Evolutionary conservation across 1,139 yeast species (phyloP).

Genomic region (Pichia sp.): DNA sequence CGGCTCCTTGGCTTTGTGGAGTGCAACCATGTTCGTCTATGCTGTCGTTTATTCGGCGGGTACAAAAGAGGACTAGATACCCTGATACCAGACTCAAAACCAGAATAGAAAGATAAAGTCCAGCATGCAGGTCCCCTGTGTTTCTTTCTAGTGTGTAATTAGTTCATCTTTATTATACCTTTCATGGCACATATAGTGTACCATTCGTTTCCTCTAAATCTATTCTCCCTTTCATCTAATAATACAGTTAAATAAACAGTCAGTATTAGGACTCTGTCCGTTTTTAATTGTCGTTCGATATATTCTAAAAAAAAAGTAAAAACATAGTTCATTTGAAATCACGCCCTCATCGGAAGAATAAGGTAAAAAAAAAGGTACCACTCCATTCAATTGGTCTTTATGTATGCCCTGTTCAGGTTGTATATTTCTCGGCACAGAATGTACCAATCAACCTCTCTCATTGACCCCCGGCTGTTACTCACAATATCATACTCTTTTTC

Average conservation of each 20-base stretch:
- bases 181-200: neutral
- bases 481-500: conserved; percentile 8
- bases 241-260: neutral
- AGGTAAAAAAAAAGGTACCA: neutral
- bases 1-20: conserved; percentile 65
- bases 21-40: conserved; percentile 51
- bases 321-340: too few species aligned
- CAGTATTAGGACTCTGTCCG: too few species aligned
- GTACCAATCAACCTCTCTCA: conserved; percentile 81
- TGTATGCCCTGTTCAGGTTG: conserved; percentile 64
- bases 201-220: neutral
- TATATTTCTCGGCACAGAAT: conserved; percentile 83
- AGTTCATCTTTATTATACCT: neutral
- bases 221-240: neutral
- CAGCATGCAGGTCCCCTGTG: neutral
- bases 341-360: neutral
- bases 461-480: conserved; percentile 2
- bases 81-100: too few species aligned
- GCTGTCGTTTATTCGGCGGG: conserved; percentile 50
- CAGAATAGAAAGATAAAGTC: neutral
- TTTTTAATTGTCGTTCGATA: neutral
- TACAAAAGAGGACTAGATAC: conserved; percentile 45
- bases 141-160: neutral
- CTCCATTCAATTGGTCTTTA: conserved; percentile 21
- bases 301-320: neutral